phyloP scores from a whole-genome alignment of 345 rosid species.

The Raphanus sativus region DNA sequence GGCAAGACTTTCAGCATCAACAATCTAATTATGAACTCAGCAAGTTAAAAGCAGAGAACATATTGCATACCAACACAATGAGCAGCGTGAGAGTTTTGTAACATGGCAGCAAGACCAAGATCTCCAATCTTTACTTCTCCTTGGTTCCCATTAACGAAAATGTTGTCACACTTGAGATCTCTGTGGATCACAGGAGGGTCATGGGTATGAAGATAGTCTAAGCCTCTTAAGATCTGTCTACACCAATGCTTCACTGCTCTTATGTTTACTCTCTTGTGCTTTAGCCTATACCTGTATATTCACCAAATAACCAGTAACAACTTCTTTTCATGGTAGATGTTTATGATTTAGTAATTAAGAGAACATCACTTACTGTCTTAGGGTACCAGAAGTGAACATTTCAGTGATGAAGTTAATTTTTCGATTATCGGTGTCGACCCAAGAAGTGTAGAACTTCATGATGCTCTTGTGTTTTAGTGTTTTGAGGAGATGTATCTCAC shows the following conservation, averaged over 20 bases:
- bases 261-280: slow-evolving; percentile 83
- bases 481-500: slow-evolving; percentile 94
- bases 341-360: not conserved
- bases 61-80: slow-evolving; percentile 81
- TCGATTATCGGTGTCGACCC: slow-evolving; percentile 82
- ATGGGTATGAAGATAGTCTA: slow-evolving; percentile 76
- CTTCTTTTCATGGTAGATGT: not conserved
- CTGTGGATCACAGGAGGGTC: slow-evolving; percentile 95
- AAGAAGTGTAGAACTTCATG: slow-evolving; percentile 87
- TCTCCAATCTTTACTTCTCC: slow-evolving; percentile 97
- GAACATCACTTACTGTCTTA: slow-evolving; percentile 66
- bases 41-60: not conserved
- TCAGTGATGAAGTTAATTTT: slow-evolving; percentile 94
- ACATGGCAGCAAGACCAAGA: slow-evolving; percentile 95
- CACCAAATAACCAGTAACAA: not conserved
- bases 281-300: slow-evolving; percentile 61
- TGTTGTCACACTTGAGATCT: slow-evolving; percentile 97
- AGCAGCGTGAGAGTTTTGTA: slow-evolving; percentile 81
- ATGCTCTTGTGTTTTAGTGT: slow-evolving; percentile 85
- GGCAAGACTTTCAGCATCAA: not conserved
- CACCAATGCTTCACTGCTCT: slow-evolving; percentile 95
- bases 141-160: slow-evolving; percentile 91
- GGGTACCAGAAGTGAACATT: slow-evolving; percentile 93
- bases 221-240: slow-evolving; percentile 84
- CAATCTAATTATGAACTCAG: not conserved